Evolutionary conservation across 140 eudicot genomes (phyloP), one percentile per base, ranked within the genome.

Genomic region (Anethum foeniculum): DNA sequence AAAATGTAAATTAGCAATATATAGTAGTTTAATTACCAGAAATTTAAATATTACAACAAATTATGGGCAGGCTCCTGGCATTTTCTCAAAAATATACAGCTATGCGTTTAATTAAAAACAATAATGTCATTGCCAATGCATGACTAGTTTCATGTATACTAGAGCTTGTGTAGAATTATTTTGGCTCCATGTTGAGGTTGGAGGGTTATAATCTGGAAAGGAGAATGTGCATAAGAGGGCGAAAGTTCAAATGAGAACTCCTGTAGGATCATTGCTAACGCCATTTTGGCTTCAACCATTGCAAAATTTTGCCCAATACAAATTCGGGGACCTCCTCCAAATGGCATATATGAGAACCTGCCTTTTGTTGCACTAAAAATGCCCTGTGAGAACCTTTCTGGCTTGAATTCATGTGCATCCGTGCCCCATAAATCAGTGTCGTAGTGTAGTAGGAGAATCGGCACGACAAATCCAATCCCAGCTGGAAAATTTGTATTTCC

Each of bases 341-440:
- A 76, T 13, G 80, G 80, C 2, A 76, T 27, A 25, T 47, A 76
- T 21, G 80, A 76, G 47, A 76, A 48, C 32, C 27, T 51, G 46
- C 67, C 67, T 58, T 51, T 76, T 76, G 80, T 47, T 44, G 78
- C 78, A 44, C 58, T 74, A 2, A 74, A 6, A 44, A 74, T 48
- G 48, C 78, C 78, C 16, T 76, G 65, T 23, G 78, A 74, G 49
- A 74, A 74, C 34, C 78, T 74, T 48, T 74, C 78, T 43, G 78
- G 78, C 39, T 74, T 74, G 78, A 74, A 74, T 43, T 74, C 58
- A 74, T 74, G 78, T 74, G 78, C 54, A 43, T 74, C 88, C 0
- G 25, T 78, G 3, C 90, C 90, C 90, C 90, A 87, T 82, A 82
- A 60, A 13, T 77, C 84, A 6, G 2, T 25, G 47, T 87, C 88